Evolutionary conservation across 352 stramenopile species (phyloP).

Genomic region (Pythium vanterpoolii): DNA sequence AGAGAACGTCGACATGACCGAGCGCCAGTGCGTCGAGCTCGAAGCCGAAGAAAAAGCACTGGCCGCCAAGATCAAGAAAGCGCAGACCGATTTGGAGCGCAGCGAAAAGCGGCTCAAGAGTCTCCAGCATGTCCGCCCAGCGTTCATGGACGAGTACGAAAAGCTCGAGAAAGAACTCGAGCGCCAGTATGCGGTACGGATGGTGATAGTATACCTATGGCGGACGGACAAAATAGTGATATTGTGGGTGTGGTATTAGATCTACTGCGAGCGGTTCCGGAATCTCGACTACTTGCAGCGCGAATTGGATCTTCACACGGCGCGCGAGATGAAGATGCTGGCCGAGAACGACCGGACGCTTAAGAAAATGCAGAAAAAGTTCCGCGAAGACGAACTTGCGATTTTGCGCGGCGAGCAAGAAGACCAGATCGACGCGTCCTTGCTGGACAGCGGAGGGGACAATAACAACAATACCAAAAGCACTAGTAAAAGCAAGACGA

Average conservation of each 20-base stretch:
- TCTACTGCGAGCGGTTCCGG: conserved; percentile 92
- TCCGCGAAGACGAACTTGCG: conserved; percentile 88
- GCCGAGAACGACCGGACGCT: conserved; percentile 87
- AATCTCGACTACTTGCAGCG: conserved; percentile 97
- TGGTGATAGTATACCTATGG: neutral
- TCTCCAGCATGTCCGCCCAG: conserved; percentile 89
- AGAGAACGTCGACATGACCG: conserved; percentile 86
- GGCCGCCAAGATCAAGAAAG: conserved; percentile 92
- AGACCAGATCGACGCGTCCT: conserved; percentile 63
- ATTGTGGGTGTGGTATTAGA: conserved; percentile 20
- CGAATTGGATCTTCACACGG: conserved; percentile 90
- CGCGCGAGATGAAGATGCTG: conserved; percentile 82
- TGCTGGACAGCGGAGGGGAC: conserved; percentile 38
- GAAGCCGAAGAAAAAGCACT: conserved; percentile 92
- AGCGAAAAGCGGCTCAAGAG: conserved; percentile 94
- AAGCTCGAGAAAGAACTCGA: conserved; percentile 96
- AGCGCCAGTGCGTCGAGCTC: conserved; percentile 88
- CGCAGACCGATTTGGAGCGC: conserved; percentile 92
- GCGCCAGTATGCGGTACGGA: conserved; percentile 88
- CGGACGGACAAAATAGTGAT: neutral
- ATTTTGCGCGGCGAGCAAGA: conserved; percentile 88
- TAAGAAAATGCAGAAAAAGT: conserved; percentile 93
- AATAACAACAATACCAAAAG: conserved; percentile 38
- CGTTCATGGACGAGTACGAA: conserved; percentile 98
- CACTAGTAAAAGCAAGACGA: no score